These are phyloP conservation scores for Ceratobasidium sp. DNA, from an alignment of 1,284 basidiomycete species.

Conservation along the genomic window DNA sequence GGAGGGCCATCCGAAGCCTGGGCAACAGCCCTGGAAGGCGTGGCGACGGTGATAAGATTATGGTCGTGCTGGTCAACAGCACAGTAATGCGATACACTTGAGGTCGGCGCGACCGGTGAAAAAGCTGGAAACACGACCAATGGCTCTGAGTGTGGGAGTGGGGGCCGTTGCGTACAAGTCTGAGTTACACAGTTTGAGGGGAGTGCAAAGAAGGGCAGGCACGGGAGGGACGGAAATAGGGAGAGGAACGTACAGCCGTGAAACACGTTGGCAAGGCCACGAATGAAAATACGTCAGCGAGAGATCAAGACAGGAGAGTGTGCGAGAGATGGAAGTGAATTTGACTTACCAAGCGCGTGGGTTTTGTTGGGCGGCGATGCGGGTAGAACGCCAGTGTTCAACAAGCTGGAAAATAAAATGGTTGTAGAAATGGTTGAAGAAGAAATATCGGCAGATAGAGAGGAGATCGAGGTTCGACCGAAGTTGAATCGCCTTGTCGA, in stretches of 20 bases:
- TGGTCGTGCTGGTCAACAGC: conserved; percentile 75
- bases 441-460: neutral
- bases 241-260: too few species aligned
- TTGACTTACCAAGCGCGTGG: too few species aligned
- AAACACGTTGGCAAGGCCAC: too few species aligned
- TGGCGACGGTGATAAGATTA: conserved; percentile 94
- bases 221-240: too few species aligned
- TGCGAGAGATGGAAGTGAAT: too few species aligned
- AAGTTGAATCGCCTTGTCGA: neutral
- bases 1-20: conserved; percentile 60
- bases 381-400: neutral
- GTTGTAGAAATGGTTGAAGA: conserved; percentile 14
- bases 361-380: too few species aligned
- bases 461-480: neutral
- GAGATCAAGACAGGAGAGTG: too few species aligned
- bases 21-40: conserved; percentile 85
- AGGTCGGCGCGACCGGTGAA: conserved; percentile 96
- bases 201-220: too few species aligned
- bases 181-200: too few species aligned
- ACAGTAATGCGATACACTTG: conserved; percentile 96
- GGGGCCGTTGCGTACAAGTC: too few species aligned
- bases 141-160: conserved; percentile 89
- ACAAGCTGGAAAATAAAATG: neutral
- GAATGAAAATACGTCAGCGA: too few species aligned
- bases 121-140: conserved; percentile 94